Percentiles rank a stretch among this genome's conserved stretches.
phyloP scores from a whole-genome alignment of 495 filamentous ascomycete species.

The Aspergillus avenaceus region DNA sequence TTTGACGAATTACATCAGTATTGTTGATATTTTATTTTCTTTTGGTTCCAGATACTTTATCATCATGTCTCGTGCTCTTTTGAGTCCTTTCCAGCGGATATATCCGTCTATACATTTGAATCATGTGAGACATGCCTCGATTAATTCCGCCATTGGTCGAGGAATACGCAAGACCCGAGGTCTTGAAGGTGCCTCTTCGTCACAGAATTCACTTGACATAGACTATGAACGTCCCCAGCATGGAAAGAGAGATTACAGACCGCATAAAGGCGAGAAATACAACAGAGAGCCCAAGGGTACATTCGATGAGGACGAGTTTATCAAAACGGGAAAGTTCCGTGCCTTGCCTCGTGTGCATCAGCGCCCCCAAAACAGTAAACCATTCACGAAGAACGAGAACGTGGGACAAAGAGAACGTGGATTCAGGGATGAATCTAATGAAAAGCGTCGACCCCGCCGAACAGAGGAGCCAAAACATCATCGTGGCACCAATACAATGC shows the following conservation, averaged over 20 bases:
- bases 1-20: not conserved
- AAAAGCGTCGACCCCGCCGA: not conserved
- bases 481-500: conserved; percentile 22
- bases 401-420: not conserved
- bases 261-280: not conserved
- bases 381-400: not conserved
- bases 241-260: not conserved
- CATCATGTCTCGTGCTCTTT: conserved; percentile 7
- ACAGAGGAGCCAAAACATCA: conserved; percentile 14
- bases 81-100: conserved; percentile 2
- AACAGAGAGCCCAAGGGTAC: not conserved
- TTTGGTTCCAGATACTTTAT: not conserved
- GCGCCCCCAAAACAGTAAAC: conserved; percentile 1
- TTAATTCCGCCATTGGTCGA: conserved; percentile 52
- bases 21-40: not conserved
- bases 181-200: conserved; percentile 1
- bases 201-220: not conserved
- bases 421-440: not conserved
- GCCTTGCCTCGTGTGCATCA: conserved; percentile 25
- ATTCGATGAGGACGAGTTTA: conserved; percentile 34
- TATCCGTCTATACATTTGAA: not conserved
- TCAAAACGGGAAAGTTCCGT: conserved; percentile 32
- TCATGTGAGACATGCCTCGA: conserved; percentile 41
- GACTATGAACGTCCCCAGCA: not conserved
- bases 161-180: conserved; percentile 43